A percentile compares a stretch with the other conserved stretches of the same genome.
These are phyloP conservation scores for Botrytis byssoidea DNA, from an alignment of 2,329 filamentous ascomycete genomes.

Conservation along the genomic window DNA sequence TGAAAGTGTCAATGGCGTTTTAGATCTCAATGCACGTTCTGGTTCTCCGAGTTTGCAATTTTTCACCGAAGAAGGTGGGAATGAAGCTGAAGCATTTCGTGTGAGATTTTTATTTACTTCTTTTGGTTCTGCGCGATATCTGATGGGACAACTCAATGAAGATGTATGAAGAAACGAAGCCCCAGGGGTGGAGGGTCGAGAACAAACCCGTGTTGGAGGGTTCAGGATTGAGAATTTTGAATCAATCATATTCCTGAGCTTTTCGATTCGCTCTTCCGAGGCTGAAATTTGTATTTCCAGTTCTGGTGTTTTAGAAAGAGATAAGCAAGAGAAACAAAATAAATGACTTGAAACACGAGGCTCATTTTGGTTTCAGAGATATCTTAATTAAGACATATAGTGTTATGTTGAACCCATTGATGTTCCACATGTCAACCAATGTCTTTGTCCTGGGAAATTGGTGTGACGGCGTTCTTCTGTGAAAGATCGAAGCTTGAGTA, in stretches of 20 bases:
- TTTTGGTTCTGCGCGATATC: not conserved
- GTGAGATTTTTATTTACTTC: not conserved
- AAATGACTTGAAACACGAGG: not conserved
- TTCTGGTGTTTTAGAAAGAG: not conserved
- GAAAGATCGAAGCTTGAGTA: not conserved
- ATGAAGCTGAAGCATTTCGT: not conserved
- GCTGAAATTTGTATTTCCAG: not conserved
- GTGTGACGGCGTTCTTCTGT: not conserved
- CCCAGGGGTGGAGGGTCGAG: conserved; percentile 13
- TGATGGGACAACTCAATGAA: not conserved
- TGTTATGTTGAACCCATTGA: not conserved
- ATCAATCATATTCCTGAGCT: not conserved
- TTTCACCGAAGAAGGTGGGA: not conserved
- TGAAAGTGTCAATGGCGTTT: conserved; percentile 14
- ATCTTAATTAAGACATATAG: not conserved
- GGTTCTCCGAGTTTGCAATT: not conserved
- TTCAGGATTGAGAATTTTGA: not conserved
- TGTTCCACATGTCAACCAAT: not conserved
- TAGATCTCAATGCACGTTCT: not conserved
- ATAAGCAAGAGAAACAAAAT: not conserved
- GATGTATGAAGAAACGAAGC: conserved; percentile 1
- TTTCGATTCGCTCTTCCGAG: not conserved
- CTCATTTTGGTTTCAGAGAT: not conserved
- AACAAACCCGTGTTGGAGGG: not conserved
- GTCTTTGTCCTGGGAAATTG: conserved; percentile 3